A percentile compares a stretch with the other conserved stretches of the same genome.
Conservation (phyloP, 768 basidiomycete genomes). For the Xanthoconium purpureum region DNA sequence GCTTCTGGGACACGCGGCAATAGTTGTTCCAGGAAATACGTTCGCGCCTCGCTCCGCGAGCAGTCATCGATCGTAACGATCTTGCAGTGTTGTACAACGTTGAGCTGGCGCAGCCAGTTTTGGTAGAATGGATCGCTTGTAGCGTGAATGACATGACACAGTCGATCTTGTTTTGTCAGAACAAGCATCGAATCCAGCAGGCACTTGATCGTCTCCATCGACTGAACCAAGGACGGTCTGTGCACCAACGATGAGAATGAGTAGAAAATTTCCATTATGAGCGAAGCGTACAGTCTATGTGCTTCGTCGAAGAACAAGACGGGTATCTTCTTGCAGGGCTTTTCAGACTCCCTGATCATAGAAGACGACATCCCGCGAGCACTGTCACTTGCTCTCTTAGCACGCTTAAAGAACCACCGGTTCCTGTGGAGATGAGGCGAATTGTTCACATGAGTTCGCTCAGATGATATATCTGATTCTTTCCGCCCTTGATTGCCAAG, state of each 20-base stretch:
- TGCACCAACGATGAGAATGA: constrained; percentile 1
- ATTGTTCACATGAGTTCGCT: constrained; percentile 41
- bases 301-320: constrained; percentile 86
- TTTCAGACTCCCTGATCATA: constrained; percentile 32
- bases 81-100: constrained; percentile 83
- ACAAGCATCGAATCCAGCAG: constrained; percentile 84
- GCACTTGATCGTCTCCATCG: constrained; percentile 78
- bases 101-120: constrained; percentile 76
- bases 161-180: constrained; percentile 81
- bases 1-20: constrained; percentile 69
- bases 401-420: constrained; percentile 30
- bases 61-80: constrained; percentile 81
- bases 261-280: background rate
- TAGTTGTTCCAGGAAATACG: constrained; percentile 63
- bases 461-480: constrained; percentile 36
- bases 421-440: constrained; percentile 27
- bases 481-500: constrained; percentile 25
- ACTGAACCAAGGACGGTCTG: constrained; percentile 74
- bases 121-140: constrained; percentile 86
- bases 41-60: constrained; percentile 64
- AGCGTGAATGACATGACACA: constrained; percentile 80
- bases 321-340: constrained; percentile 62
- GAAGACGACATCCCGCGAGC: constrained; percentile 34
- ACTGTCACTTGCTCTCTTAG: constrained; percentile 25
- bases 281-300: constrained; percentile 62